phyloP scores from a whole-genome alignment of 169 alveolate genomes.

The Cystoisospora suis region DNA sequence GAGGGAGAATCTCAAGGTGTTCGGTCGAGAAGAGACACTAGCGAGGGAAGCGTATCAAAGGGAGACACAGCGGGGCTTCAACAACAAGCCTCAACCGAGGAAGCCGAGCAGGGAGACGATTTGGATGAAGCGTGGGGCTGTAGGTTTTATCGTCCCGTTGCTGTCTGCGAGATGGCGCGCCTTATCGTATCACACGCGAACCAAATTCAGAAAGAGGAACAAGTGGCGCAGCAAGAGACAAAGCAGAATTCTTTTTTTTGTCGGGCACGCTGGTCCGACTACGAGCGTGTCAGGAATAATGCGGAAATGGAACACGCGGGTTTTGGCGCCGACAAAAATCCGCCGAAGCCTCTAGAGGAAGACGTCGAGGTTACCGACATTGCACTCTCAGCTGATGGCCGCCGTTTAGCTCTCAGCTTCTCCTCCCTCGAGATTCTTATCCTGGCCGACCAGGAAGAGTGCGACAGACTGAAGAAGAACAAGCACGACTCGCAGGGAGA shows the following conservation, averaged over 20 bases:
- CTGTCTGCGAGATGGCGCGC: neutral
- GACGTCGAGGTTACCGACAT: neutral
- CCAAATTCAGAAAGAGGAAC: neutral
- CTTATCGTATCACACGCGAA: too few relatives aligned
- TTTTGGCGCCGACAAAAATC: too few relatives aligned
- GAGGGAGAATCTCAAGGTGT: too few relatives aligned
- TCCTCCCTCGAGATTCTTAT: slow-evolving; percentile 9
- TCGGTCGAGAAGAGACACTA: too few relatives aligned
- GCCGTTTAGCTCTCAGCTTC: slow-evolving; percentile 1
- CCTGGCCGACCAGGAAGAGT: neutral
- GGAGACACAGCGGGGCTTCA: neutral
- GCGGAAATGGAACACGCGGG: too few relatives aligned
- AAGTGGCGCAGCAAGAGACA: neutral
- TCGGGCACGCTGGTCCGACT: too few relatives aligned
- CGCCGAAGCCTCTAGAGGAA: too few relatives aligned
- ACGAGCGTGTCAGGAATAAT: too few relatives aligned
- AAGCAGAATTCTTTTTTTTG: too few relatives aligned
- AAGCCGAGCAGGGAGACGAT: neutral
- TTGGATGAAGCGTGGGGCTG: slow-evolving; percentile 7
- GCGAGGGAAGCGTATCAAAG: neutral
- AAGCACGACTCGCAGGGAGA: neutral
- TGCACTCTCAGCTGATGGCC: neutral
- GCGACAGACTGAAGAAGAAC: neutral
- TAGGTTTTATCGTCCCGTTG: slow-evolving; percentile 5
- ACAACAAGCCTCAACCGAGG: neutral